phyloP scores from a whole-genome alignment of 73 alveolate species.

The Stentor coeruleus region DNA sequence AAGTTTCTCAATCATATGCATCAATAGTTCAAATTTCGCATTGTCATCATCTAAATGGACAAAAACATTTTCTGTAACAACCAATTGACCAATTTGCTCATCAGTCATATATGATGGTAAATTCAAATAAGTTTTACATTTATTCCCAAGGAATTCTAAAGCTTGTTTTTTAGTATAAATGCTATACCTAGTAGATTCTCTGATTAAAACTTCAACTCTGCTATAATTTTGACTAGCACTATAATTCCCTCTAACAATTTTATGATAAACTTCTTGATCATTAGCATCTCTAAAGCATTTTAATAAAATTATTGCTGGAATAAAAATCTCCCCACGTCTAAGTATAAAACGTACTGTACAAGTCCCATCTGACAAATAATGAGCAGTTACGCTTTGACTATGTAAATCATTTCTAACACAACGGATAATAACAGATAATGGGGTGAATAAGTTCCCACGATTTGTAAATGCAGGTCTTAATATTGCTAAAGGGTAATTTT shows the following conservation, averaged over 20 bases:
- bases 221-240: conserved; percentile 83
- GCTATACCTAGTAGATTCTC: conserved; percentile 78
- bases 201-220: conserved; percentile 96
- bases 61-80: conserved; percentile 81
- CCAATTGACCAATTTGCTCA: conserved; percentile 88
- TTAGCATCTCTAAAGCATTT: conserved; percentile 55
- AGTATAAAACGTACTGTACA: conserved; percentile 82
- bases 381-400: conserved; percentile 91
- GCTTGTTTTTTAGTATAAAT: conserved; percentile 75
- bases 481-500: conserved; percentile 97
- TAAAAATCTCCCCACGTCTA: conserved; percentile 90
- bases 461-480: conserved; percentile 83
- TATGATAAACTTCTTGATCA: conserved; percentile 28
- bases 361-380: conserved; percentile 95
- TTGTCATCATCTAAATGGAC: conserved; percentile 75
- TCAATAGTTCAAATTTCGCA: conserved; percentile 82
- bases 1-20: conserved; percentile 90
- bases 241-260: conserved; percentile 85
- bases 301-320: conserved; percentile 90
- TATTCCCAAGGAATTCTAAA: conserved; percentile 84
- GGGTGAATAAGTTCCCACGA: conserved; percentile 90
- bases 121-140: conserved; percentile 73
- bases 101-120: conserved; percentile 80
- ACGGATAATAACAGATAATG: conserved; percentile 91
- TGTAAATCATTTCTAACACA: conserved; percentile 97